Evolutionary conservation across 2,329 filamentous ascomycete genomes (phyloP).

Genomic region (Neonectria hederae): DNA sequence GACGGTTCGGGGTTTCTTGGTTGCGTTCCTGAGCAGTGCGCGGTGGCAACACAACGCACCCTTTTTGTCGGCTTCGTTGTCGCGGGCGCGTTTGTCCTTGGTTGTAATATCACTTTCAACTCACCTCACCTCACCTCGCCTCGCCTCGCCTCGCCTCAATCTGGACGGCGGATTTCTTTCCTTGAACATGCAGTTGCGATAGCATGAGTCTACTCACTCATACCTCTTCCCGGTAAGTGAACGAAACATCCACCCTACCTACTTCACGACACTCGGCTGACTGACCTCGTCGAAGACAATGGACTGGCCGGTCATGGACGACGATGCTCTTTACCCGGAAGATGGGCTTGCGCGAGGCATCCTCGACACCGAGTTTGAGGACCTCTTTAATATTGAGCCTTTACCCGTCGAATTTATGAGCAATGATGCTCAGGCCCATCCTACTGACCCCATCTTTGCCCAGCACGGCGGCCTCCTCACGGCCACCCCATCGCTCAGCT

Average conservation of each 20-base stretch:
- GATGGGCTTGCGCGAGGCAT: slow-evolving; percentile 10
- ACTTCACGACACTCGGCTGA: background rate
- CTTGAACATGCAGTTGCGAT: slow-evolving; percentile 2
- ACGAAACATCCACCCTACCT: background rate
- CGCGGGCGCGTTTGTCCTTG: background rate
- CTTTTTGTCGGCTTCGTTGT: background rate
- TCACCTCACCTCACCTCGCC: background rate
- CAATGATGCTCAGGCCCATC: background rate
- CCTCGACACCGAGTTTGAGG: slow-evolving; percentile 21
- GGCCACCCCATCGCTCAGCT: slow-evolving; percentile 8
- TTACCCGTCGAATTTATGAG: background rate
- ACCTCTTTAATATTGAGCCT: background rate
- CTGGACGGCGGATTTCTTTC: background rate
- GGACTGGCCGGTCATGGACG: slow-evolving; percentile 16
- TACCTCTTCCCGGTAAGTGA: slow-evolving; percentile 29
- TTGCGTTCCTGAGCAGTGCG: background rate
- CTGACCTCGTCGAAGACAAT: slow-evolving; percentile 13
- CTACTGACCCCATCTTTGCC: background rate
- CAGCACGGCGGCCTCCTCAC: slow-evolving; percentile 21
- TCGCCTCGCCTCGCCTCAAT: background rate
- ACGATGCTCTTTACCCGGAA: slow-evolving; percentile 11
- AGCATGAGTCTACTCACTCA: slow-evolving; percentile 13
- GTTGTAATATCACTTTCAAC: background rate
- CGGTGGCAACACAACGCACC: background rate
- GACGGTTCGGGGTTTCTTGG: background rate